Evolutionary conservation across 2,329 filamentous ascomycete genomes (phyloP), one percentile per base, ranked within the genome.

Genomic region (Botrytis byssoidea): DNA sequence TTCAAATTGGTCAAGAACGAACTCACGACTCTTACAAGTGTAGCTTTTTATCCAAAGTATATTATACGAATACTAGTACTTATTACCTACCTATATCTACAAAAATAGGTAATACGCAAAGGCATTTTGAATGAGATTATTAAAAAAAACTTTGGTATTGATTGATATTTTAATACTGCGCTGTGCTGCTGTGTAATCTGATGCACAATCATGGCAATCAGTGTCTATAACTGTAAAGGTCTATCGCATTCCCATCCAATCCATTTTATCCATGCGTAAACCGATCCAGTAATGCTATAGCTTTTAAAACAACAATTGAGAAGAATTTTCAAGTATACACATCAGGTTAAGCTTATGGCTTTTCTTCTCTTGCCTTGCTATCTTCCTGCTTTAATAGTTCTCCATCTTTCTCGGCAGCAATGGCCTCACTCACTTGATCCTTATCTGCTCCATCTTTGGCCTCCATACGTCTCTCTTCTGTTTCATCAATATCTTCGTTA

Each of bases 401-500:
- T 69, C 82, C 81, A 76, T 91, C 89, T 70, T 83, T 81, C 82
- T 90, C 87, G 1, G 88, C 87, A 68, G 86, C 86, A 4, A 85
- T 81, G 74, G 88, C 88, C 79, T 90, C 89, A 74, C 81, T 81
- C 10, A 85, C 86, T 76, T 88, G 85, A 7, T 65, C 84, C 78
- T 85, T 85, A 73, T 86, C 83, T 20, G 85, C 77, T 18, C 77
- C 80, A 55, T 83, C 85, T 55, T 85, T 84, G 42, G 86, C 85
- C 12, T 89, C 88, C 40, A 85, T 82, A 72, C 86, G 83, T 74
- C 91, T 88, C 82, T 94, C 92, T 77, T 97, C 94, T 85, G 95
- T 94, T 83, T 98, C 96, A 80, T 98, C 95, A 79, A 98, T 98
- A 81, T 98, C 89, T 75, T 97, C 93, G 44, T 91, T 90, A 79